Conservation (phyloP, 2,329 filamentous ascomycete species). For the Verticillium nonalfalfae region DNA sequence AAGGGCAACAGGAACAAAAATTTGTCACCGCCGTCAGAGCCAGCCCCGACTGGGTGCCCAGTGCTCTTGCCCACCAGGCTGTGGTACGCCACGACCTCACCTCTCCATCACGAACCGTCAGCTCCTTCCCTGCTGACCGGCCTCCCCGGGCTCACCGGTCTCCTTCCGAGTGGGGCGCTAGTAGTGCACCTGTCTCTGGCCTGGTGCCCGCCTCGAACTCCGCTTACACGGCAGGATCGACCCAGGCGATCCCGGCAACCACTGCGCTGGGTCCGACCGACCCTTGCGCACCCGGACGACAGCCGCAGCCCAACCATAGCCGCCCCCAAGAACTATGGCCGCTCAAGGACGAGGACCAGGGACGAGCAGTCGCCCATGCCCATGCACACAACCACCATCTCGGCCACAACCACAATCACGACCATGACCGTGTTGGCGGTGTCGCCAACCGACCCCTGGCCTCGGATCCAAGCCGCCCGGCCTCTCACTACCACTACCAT, state of each 20-base stretch:
- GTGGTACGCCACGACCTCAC: neutral
- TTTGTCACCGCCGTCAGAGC: neutral
- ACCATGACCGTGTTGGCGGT: neutral
- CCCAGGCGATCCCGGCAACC: neutral
- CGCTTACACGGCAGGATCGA: neutral
- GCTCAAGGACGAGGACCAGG: neutral
- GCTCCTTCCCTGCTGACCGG: neutral
- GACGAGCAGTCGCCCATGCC: neutral
- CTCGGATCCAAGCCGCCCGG: neutral
- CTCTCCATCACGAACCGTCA: neutral
- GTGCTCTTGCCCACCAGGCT: neutral
- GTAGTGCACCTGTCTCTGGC: neutral
- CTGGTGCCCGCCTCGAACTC: neutral
- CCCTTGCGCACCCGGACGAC: neutral
- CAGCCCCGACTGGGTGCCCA: neutral
- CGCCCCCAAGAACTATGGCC: neutral
- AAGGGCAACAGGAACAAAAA: neutral
- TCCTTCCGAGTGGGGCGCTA: neutral
- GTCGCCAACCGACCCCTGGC: neutral
- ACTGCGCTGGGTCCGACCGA: neutral
- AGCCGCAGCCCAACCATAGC: neutral
- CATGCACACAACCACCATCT: no score
- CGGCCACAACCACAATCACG: neutral
- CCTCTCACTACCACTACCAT: neutral
- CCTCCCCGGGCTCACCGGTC: neutral